Evolutionary conservation across 495 filamentous ascomycete genomes (phyloP), one percentile per base, ranked within the genome.

Genomic region (Platismatia glauca): DNA sequence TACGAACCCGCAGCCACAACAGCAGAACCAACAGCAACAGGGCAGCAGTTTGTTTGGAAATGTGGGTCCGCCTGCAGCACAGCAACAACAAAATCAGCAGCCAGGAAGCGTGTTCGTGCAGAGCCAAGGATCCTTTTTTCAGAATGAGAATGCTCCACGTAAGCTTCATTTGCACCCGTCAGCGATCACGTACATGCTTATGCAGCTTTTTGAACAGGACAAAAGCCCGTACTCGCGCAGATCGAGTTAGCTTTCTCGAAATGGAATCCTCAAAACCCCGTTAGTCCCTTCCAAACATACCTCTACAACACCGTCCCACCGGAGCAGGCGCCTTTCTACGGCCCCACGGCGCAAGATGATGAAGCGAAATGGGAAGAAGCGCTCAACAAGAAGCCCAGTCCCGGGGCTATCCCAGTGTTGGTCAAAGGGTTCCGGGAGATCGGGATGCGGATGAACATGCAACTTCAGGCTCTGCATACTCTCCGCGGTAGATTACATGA

Each of bases 331-430:
- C 89, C 90, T 5, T 93, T 89, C 75, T 97, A 89, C 74, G 83
- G 86, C 64, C 91, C 92, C 8, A 79, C 81, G 2, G 77, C 86
- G 20, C 77, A 83, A 62, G 94, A 97, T 67, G 86, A 95, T 73
- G 82, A 86, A 31, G 80, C 82, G 39, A 91, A 88, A 71, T 99
- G 92, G 92, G 94, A 99, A 67, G 91, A 96, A 68, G 94, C 94
- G 13, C 80, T 96, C 59, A 81, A 85, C 64, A 84, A 90, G 64
- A 89, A 93, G 70, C 93, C 94, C 9, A 85, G 78, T 52, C 78
- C 87, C 5, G 88, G 86, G 65, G 89, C 83, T 67, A 86, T 95
- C 41, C 90, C 89, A 15, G 88, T 91, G 4, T 73, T 86, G 7
- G 82, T 82, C n/a, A 79, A 78, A 33, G 87, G 87, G 22, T 90